Conservation (phyloP, 495 filamentous ascomycete species). For the Neurospora tetrasperma region DNA sequence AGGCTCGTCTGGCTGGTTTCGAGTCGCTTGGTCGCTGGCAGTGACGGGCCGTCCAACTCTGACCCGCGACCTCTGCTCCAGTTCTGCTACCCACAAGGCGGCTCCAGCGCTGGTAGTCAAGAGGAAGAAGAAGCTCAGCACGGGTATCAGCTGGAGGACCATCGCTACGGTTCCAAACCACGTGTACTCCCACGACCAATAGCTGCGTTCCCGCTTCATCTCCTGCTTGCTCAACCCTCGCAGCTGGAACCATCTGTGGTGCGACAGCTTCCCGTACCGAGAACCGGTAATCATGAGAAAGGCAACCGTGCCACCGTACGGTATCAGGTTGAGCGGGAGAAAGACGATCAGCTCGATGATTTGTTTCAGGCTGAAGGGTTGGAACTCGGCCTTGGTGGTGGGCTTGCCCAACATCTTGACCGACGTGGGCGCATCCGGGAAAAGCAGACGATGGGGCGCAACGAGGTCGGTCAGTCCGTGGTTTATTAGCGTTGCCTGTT, state of each 20-base stretch:
- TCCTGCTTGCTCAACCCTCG: constrained; percentile 56
- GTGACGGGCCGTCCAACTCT: constrained; percentile 16
- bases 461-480: constrained; percentile 49
- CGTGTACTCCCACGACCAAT: constrained; percentile 57
- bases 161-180: constrained; percentile 49
- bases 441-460: constrained; percentile 58
- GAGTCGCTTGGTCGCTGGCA: constrained; percentile 8
- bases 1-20: constrained; percentile 10
- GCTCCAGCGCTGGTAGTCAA: constrained; percentile 71
- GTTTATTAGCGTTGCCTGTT: constrained; percentile 39
- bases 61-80: constrained; percentile 30
- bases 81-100: constrained; percentile 69
- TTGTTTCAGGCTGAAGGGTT: constrained; percentile 61
- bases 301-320: constrained; percentile 66
- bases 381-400: constrained; percentile 54
- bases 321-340: constrained; percentile 83
- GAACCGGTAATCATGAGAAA: constrained; percentile 65
- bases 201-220: constrained; percentile 51
- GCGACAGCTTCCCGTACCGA: constrained; percentile 47
- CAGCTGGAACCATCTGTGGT: constrained; percentile 70
- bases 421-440: constrained; percentile 45
- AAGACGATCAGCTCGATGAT: constrained; percentile 68
- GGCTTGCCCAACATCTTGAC: constrained; percentile 69
- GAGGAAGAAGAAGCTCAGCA: constrained; percentile 79
- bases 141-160: constrained; percentile 61